Base-by-base conservation (phyloP, 352 stramenopile species). In the Globisporangium lucens region DNA sequence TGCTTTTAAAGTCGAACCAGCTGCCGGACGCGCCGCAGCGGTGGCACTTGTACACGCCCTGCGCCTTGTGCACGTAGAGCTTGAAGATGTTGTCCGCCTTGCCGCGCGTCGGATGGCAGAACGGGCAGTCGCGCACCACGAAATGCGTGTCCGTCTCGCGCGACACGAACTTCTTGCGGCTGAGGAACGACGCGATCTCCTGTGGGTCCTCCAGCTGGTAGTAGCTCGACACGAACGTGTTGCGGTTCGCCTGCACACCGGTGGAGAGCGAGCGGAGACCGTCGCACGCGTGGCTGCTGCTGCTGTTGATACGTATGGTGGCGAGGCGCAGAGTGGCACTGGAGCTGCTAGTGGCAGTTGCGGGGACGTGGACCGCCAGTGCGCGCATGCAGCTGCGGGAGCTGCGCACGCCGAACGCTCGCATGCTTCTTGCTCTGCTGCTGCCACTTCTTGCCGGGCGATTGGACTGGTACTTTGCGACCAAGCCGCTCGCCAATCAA, bases 1-100 rank as follows among this genome's bases (percentile, higher is more conserved):
- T 95, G 70, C 77, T 81, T 69, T 95, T 95, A 49, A 97, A 97
- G 61, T 96, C 84, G 67, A 96, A 95, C 91, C 91, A 97, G 61
- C 84, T 95, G 36, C 91, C 90, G 7, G 82, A 73, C 1, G 82
- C 71, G 51, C 91, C 89, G 71, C 91, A 97, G 61, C 91, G 90
- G 78, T 97, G 90, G 70, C 91, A 97, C 67, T 95, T 93, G 78
- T 94, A 97, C 63, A 95, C 82, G 56, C 91, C 90, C 52, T 90
- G 87, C 29, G 76, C 74, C 76, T 91, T 94, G 72, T 94, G 82
- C 63, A 97, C 85, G 73, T 97, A 97, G 64, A 97, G 77, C 75
- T 97, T 97, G 68, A 95, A 97, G 7, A 97, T 74, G 68, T 97
- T 97, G 75, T 94, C 85, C 10, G 71, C 49, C 63, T 90, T 90